Percentiles rank a stretch among this genome's conserved stretches.
phyloP scores from a whole-genome alignment of 306 rosid genomes.

The Benincasa hispida region DNA sequence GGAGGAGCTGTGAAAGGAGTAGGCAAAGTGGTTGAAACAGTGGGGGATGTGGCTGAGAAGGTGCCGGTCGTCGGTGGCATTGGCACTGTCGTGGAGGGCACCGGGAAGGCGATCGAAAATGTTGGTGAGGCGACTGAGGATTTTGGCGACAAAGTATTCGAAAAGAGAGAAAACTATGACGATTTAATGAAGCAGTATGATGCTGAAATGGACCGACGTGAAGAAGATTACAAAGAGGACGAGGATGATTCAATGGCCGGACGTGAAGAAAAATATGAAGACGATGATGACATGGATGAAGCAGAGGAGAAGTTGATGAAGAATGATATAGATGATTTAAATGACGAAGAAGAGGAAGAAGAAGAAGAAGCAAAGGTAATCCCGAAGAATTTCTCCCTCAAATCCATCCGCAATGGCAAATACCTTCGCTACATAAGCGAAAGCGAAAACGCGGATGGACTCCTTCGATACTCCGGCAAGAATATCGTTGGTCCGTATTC shows the following conservation, averaged over 20 bases:
- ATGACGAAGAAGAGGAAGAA: not conserved
- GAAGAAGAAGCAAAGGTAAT: not conserved
- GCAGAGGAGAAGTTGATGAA: not conserved
- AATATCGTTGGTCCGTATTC: not conserved
- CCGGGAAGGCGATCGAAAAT: not conserved
- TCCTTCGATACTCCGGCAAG: not conserved
- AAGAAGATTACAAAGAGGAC: not conserved
- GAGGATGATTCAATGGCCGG: not conserved
- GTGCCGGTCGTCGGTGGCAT: not conserved
- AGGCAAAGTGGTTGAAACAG: not conserved
- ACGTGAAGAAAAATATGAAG: too few species aligned
- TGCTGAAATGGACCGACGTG: not conserved
- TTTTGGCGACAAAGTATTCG: not conserved
- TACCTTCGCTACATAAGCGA: slow-evolving; percentile 8
- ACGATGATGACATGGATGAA: not conserved
- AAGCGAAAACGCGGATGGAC: not conserved
- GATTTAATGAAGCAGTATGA: not conserved
- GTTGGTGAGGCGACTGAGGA: not conserved
- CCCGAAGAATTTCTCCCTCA: slow-evolving; percentile 6
- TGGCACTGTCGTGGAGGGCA: not conserved
- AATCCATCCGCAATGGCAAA: not conserved
- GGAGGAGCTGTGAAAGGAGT: not conserved
- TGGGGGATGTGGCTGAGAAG: not conserved
- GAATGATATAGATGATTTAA: not conserved
- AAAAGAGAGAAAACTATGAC: not conserved